Evolutionary conservation across 225 moss, liverwort and hornwort species (phyloP), one percentile per base, ranked within the genome.

Genomic region (Pseudisothecium myosuroides): DNA sequence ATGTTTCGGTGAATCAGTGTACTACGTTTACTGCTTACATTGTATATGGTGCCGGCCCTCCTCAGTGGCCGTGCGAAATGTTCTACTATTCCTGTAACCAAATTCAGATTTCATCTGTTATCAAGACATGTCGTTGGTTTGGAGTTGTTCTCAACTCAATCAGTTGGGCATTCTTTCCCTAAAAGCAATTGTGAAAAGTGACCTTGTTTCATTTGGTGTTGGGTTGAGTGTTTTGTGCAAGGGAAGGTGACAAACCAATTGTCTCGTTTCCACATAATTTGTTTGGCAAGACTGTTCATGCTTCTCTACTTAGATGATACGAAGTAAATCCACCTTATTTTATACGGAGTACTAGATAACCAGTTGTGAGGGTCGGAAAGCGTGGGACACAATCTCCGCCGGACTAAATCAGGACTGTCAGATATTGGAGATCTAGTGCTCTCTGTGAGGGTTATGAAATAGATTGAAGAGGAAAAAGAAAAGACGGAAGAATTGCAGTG

Each of bases 1-100:
- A 86, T 93, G 91, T 93, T 93, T 86, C 85, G 81, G 55, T 92
- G 77, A 92, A 58, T n/a, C 32, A 14, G 39, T 56, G 31, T 27
- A 37, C 43, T 49, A 21, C 26, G 41, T 20, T 80, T 69, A 14
- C 69, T 45, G 65, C 65, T 80, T 68, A 60, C n/a, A 39, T 59
- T 73, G 52, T 66, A 20, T 52, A 58, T 50, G 87, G 69, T 71
- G n/a, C 72, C 21, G 84, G 60, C 60, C 83, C 73, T 87, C 67
- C 59, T 59, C 83, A 68, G 58, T 58, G 76, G 75, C 71, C 43
- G 65, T 58, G 59, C 34, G 50, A 83, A 76, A 43, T 77, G 18
- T 76, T 45, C 61, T 76, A 76, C 77, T 56, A 43, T 50, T 68
- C 31, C 24, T 78, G 77, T 66, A 78, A 78, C 68, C 76, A 60